Percentiles rank a stretch among this genome's conserved stretches.
phyloP scores from a whole-genome alignment of 176 grass and related monocot genomes.

The Bonia amplexicaulis region DNA sequence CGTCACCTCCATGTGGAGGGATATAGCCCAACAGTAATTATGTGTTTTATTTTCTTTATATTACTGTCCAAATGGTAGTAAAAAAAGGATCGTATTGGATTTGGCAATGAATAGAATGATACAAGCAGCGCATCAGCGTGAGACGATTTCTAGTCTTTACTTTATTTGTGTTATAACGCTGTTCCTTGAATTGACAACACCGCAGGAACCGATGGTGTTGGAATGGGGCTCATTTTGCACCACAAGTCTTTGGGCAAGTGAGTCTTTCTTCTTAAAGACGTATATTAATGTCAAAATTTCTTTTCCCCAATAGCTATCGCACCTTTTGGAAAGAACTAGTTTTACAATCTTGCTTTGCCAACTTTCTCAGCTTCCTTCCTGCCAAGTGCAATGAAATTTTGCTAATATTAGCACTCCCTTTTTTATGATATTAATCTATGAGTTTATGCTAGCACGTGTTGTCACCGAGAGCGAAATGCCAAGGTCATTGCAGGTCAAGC shows the following conservation, averaged over 20 bases:
- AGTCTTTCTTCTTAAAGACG: slow-evolving; percentile 4
- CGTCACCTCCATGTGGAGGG: too few relatives aligned
- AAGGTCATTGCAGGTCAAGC: neutral
- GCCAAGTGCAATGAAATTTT: neutral
- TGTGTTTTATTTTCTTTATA: too few relatives aligned
- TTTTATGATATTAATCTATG: neutral
- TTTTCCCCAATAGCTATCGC: too few relatives aligned
- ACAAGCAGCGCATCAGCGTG: neutral
- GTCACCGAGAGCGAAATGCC: neutral
- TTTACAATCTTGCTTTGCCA: neutral
- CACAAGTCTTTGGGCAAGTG: slow-evolving; percentile 95
- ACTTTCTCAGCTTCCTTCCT: neutral
- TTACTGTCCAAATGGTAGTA: too few relatives aligned
- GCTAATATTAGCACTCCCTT: neutral
- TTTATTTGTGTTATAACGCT: neutral
- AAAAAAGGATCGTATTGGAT: too few relatives aligned
- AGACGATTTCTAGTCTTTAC: neutral
- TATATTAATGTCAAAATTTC: too few relatives aligned
- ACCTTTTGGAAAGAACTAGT: too few relatives aligned
- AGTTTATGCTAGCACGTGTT: neutral
- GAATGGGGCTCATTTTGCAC: slow-evolving; percentile 84
- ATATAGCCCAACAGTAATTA: too few relatives aligned
- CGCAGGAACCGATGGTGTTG: slow-evolving; percentile 76
- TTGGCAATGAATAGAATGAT: neutral
- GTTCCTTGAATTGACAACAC: neutral